Conservation (phyloP, 192 early-diverging fungal genomes). For the Backusella circina region DNA sequence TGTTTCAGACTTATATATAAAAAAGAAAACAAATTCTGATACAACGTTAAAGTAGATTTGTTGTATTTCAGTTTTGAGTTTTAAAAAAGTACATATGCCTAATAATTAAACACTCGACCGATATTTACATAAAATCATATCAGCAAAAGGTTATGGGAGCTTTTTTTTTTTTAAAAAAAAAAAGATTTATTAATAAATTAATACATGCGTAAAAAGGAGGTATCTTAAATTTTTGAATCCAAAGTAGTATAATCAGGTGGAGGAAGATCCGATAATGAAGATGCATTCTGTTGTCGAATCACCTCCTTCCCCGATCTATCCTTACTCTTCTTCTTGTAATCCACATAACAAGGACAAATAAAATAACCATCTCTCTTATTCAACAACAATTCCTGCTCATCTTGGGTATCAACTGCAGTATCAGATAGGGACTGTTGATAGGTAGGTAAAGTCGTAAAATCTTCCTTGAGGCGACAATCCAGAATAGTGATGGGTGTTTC, state of each 20-base stretch:
- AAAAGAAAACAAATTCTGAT: background rate
- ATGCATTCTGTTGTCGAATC: conserved; percentile 3
- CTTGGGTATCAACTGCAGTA: background rate
- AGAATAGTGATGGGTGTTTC: conserved; percentile 28
- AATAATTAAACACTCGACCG: background rate
- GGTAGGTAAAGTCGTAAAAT: conserved; percentile 26
- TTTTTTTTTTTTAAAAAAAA: too few species aligned
- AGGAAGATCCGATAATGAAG: background rate
- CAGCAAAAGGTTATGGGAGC: too few species aligned
- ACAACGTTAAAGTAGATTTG: too few species aligned
- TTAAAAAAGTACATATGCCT: background rate
- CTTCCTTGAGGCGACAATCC: conserved; percentile 30
- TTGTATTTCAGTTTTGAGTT: background rate
- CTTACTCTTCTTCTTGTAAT: conserved; percentile 18
- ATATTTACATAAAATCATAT: too few species aligned
- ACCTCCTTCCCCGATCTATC: conserved; percentile 3
- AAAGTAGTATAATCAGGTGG: background rate
- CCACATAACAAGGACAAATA: conserved; percentile 26
- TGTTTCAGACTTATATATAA: background rate
- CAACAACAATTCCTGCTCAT: background rate
- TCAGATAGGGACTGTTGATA: conserved; percentile 18
- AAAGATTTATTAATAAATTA: background rate
- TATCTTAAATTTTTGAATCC: background rate
- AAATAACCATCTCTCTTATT: conserved; percentile 9
- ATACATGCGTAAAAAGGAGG: background rate